Conservation (phyloP, 148 eudicot species). For the Rhododendron molle region DNA sequence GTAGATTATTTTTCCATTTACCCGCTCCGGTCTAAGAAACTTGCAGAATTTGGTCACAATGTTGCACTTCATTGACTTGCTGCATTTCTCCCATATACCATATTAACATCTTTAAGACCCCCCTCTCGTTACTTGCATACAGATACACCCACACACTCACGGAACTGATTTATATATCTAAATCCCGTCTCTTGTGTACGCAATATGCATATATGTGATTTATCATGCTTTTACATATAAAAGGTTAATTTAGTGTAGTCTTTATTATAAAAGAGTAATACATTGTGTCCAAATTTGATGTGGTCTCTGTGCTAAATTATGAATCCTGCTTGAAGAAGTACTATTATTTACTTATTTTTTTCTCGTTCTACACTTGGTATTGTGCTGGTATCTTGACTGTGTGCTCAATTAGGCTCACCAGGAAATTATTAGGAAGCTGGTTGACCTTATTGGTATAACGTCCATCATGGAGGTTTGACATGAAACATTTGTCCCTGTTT, state of each 20-base stretch:
- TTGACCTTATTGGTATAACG: slow-evolving; percentile 90
- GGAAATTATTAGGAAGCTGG: slow-evolving; percentile 68
- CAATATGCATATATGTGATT: neutral
- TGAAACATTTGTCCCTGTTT: slow-evolving; percentile 2
- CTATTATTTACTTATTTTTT: neutral
- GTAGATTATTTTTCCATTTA: neutral
- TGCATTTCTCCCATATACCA: neutral
- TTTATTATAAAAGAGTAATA: neutral
- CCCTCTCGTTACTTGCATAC: neutral
- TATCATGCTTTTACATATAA: neutral
- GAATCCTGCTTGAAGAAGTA: neutral
- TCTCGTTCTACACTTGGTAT: neutral
- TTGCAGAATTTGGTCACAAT: neutral
- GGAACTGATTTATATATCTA: neutral
- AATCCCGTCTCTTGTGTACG: neutral
- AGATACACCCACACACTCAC: neutral
- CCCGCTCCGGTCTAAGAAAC: neutral
- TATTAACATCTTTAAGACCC: neutral
- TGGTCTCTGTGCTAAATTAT: neutral
- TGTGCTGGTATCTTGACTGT: slow-evolving; percentile 10
- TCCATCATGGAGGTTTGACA: slow-evolving; percentile 94
- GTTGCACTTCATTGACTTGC: neutral
- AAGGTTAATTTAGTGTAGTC: neutral
- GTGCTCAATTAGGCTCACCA: slow-evolving; percentile 53
- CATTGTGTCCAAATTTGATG: neutral